These are phyloP conservation scores for Fusarium siculi DNA, from an alignment of 2,329 filamentous ascomycete genomes.

Conservation along the genomic window DNA sequence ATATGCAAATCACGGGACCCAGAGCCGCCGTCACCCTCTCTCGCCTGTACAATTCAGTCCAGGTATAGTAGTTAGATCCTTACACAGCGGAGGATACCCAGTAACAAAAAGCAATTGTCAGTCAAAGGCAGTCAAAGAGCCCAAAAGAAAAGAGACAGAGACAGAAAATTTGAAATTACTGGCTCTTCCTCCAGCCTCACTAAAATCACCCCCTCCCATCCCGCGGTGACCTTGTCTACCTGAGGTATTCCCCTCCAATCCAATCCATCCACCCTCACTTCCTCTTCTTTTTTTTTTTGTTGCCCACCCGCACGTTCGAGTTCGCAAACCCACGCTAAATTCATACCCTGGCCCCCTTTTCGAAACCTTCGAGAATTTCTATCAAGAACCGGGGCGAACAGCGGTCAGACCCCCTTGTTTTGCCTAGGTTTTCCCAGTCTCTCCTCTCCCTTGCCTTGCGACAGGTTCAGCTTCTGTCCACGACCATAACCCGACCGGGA, in stretches of 20 bases:
- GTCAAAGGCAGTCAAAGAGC: not conserved
- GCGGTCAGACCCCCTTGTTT: constrained; percentile 43
- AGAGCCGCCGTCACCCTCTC: constrained; percentile 2
- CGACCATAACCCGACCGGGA: constrained; percentile 4
- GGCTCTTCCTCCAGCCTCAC: constrained; percentile 10
- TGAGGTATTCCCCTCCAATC: not conserved
- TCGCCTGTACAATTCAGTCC: not conserved
- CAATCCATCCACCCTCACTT: not conserved
- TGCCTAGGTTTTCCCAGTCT: constrained; percentile 4
- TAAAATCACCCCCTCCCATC: constrained; percentile 11
- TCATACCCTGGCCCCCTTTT: constrained; percentile 43
- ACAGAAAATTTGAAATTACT: constrained; percentile 22
- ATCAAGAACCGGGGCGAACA: constrained; percentile 43
- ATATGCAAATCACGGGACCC: constrained; percentile 40
- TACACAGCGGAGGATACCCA: not conserved
- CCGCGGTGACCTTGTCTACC: not conserved
- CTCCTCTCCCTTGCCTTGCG: constrained; percentile 21
- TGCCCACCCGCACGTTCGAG: constrained; percentile 33
- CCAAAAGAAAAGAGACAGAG: not conserved
- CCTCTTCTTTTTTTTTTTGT: not conserved
- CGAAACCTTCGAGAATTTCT: constrained; percentile 47
- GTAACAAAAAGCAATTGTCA: constrained; percentile 17
- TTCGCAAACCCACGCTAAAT: constrained; percentile 37
- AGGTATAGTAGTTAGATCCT: not conserved
- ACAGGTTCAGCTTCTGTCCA: constrained; percentile 35